Evolutionary conservation across 768 basidiomycete species (phyloP), one percentile per base, ranked within the genome.

Genomic region (Tricholoma matsutake): DNA sequence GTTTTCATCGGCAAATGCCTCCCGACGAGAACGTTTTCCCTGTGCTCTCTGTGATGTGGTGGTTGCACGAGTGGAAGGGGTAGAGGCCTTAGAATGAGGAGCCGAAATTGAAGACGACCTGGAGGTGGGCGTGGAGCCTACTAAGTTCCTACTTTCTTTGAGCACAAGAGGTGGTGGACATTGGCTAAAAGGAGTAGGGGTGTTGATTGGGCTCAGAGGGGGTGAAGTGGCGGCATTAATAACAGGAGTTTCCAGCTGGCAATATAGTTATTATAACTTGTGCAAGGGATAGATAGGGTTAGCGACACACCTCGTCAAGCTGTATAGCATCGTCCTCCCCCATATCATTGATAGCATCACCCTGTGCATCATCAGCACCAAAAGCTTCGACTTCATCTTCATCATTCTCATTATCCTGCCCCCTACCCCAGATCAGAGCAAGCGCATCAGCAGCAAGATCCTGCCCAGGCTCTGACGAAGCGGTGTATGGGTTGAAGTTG

Each of bases 401-500:
- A 7, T 45, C 43, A 20, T 45, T 18, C 7, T 20, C 43, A 45
- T 7, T 20, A 7, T 45, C 20, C 18, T 45, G 18, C 43, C 43
- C 43, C 18, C 18, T 18, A 4, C 43, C 43, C 18, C 20, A 18
- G 43, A 45, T 45, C 18, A 45, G 43, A 7, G 43, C 18, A 18
- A 20, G 43, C 7, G 37, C 61, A 45, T 45, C 14, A 18, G 18
- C 18, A 20, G 43, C 18, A 65, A 62, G 49, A 54, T 62, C 18
- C 35, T 62, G 61, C 20, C 61, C 61, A 20, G 61, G 61, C 35
- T 62, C 56, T 8, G 57, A 57, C 6, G 57, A 57, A 2, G 32
- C 61, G 2, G 60, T 57, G 45, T 47, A 39, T 5, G 56, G 60
- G 22, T 61, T 61, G 60, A 61, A 61, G 35, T 61, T 61, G 7